Evolutionary conservation across 345 rosid genomes (phyloP).

Genomic region (Arabidopsis suecica): DNA sequence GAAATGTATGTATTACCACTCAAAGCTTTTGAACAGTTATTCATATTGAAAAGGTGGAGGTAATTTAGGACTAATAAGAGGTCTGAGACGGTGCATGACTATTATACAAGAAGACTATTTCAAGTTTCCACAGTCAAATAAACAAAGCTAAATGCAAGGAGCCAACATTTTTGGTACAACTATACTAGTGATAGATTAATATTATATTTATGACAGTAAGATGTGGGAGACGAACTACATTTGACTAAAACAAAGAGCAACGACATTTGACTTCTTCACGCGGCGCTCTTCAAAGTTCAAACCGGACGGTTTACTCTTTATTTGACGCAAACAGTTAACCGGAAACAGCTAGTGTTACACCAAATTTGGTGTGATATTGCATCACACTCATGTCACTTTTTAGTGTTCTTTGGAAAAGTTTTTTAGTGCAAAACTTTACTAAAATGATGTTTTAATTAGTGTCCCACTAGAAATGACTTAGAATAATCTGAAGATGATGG

Average conservation of each 20-base stretch:
- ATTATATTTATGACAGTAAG: conserved; percentile 1
- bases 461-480: no score
- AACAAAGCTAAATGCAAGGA: conserved; percentile 8
- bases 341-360: background rate
- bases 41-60: conserved; percentile 24
- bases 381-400: no score
- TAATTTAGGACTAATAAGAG: background rate
- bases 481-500: no score
- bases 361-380: no score
- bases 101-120: background rate
- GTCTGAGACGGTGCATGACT: conserved; percentile 29
- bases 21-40: conserved; percentile 33
- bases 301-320: conserved; percentile 25
- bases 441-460: no score
- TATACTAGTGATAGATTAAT: background rate
- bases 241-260: conserved; percentile 33
- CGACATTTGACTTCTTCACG: conserved; percentile 27
- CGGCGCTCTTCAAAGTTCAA: conserved; percentile 23
- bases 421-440: no score
- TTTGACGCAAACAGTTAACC: conserved; percentile 20
- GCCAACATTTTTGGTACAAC: conserved; percentile 3
- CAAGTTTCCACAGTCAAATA: conserved; percentile 20
- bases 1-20: background rate
- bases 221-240: conserved; percentile 27
- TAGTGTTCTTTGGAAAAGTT: no score